These are phyloP conservation scores for Thyridium curvatum DNA, from an alignment of 2,329 filamentous ascomycete genomes.

Conservation along the genomic window DNA sequence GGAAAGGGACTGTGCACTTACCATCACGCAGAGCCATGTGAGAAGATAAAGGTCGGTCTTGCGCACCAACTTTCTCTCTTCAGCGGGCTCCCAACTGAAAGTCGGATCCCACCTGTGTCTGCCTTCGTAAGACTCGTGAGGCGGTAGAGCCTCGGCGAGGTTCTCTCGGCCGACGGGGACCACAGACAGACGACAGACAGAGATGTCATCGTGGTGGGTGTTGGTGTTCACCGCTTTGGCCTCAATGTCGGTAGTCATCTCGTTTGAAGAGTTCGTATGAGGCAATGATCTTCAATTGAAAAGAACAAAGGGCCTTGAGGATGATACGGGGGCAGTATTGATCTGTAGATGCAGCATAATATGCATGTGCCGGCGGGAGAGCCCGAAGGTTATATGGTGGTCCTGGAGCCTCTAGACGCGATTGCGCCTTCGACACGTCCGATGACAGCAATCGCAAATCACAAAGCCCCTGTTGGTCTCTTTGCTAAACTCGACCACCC, in stretches of 20 bases:
- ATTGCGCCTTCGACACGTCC: no score
- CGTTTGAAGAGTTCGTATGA: neutral
- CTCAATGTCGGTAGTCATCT: conserved; percentile 12
- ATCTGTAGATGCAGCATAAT: no score
- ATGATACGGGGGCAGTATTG: no score
- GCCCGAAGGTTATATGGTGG: no score
- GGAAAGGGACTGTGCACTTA: no score
- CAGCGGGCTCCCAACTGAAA: conserved; percentile 44
- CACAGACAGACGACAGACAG: conserved; percentile 7
- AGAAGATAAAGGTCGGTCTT: conserved; percentile 41
- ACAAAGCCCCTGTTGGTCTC: neutral
- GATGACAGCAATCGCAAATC: no score
- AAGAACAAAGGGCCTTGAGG: neutral
- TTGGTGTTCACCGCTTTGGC: conserved; percentile 9
- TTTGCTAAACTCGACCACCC: conserved; percentile 6
- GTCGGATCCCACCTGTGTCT: conserved; percentile 32
- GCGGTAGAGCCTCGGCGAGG: conserved; percentile 21
- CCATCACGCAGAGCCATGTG: conserved; percentile 37
- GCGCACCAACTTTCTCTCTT: conserved; percentile 48
- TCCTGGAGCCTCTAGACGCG: conserved; percentile 3
- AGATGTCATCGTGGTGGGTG: conserved; percentile 13
- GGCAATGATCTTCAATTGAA: neutral
- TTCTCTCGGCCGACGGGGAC: conserved; percentile 30
- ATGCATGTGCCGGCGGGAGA: no score
- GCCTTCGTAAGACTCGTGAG: conserved; percentile 30